Evolutionary conservation across 257 asterid genomes (phyloP).

Genomic region (Anisodus acutangulus): DNA sequence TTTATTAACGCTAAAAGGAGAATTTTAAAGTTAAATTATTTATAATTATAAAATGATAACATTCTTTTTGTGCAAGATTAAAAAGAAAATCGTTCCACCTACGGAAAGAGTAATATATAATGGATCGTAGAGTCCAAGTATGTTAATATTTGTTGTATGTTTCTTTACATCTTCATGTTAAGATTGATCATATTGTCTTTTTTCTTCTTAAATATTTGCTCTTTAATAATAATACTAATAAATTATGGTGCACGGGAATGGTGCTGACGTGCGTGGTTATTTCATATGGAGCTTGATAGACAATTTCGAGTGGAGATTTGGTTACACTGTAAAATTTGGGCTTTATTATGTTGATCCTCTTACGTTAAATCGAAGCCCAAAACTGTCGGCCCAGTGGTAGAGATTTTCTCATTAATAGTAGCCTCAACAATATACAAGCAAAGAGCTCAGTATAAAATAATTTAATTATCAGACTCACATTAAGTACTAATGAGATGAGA

Average conservation of each 20-base stretch:
- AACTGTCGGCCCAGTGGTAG: slow-evolving; percentile 69
- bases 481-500: no score
- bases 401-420: slow-evolving; percentile 53
- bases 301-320: slow-evolving; percentile 64
- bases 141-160: no score
- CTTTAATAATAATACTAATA: no score
- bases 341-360: slow-evolving; percentile 48
- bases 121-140: neutral
- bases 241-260: slow-evolving; percentile 43
- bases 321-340: slow-evolving; percentile 58
- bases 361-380: slow-evolving; percentile 57
- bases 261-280: slow-evolving; percentile 75
- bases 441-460: neutral
- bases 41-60: no score
- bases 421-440: neutral
- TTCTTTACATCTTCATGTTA: neutral
- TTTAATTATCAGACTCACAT: no score
- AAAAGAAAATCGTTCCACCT: no score
- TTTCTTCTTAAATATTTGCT: no score
- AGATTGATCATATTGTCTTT: neutral
- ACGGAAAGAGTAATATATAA: no score
- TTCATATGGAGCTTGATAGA: slow-evolving; percentile 79
- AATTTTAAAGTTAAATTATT: no score
- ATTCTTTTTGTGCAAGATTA: no score
- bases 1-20: no score